Percentiles rank a stretch among this genome's conserved stretches.
These are phyloP conservation scores for Blastobotrys parvus DNA, from an alignment of 805 yeast species.

Conservation along the genomic window DNA sequence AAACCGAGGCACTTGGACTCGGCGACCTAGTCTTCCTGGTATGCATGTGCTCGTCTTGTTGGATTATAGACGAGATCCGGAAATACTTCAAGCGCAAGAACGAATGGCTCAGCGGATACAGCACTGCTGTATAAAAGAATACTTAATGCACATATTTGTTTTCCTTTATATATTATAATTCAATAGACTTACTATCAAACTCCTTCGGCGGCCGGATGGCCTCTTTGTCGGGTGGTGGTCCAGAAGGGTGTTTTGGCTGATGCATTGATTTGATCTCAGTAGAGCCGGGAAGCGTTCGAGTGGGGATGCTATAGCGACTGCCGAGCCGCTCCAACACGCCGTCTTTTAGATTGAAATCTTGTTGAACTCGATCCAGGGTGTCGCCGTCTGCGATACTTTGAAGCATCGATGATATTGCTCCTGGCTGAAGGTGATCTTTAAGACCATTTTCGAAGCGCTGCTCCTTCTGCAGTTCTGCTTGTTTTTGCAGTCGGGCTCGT, in stretches of 20 bases:
- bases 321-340: slow-evolving; percentile 13
- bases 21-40: slow-evolving; percentile 60
- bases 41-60: slow-evolving; percentile 65
- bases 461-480: slow-evolving; percentile 7
- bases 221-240: neutral
- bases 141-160: too few relatives aligned
- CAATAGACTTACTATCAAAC: neutral
- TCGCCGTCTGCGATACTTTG: slow-evolving; percentile 18
- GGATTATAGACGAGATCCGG: slow-evolving; percentile 75
- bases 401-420: slow-evolving; percentile 20
- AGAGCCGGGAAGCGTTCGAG: neutral
- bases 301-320: slow-evolving; percentile 4
- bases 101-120: slow-evolving; percentile 16
- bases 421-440: slow-evolving; percentile 15
- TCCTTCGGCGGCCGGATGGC: neutral
- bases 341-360: slow-evolving; percentile 15
- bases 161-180: neutral
- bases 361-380: slow-evolving; percentile 10
- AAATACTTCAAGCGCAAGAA: slow-evolving; percentile 38
- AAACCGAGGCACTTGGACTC: slow-evolving; percentile 80
- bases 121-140: slow-evolving; percentile 17
- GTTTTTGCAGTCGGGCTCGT: slow-evolving; percentile 9
- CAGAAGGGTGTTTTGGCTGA: neutral
- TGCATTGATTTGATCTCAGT: neutral
- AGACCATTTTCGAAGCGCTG: slow-evolving; percentile 4